Evolutionary conservation across 768 basidiomycete species (phyloP), one percentile per base, ranked within the genome.

Genomic region (Nidularia pulvinata): DNA sequence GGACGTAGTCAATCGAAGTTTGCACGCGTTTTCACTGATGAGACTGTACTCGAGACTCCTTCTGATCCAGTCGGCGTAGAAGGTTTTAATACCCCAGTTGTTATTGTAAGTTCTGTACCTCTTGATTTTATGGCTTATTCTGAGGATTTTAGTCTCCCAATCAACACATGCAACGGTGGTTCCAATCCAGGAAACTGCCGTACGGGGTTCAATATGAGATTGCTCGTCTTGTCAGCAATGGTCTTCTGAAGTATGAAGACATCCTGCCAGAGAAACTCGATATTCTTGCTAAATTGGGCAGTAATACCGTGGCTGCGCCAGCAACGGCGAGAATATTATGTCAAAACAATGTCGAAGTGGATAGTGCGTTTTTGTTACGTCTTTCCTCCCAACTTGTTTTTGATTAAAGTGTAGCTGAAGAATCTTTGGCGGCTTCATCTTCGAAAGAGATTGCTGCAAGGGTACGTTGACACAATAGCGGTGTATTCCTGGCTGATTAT

Each of bases 141-240:
- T 19, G 71, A 72, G 36, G 73, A 77, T 39, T 39, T 10, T 39
- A 39, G 37, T 39, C 37, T 10, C 37, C 37, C 10, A 10, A 10
- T 39, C 10, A 10, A 10, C 37, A 39, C 16, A 10, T 67, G 9
- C 66, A 69, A 52, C 37, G 49, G 6, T 47, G 54, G 25, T 63
- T 77, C 46, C 59, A 71, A n/a, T 32, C 45, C 6, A 59, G 62
- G 35, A 61, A 63, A 1, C 54, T 81, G 4, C 68, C 73, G 2
- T 78, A 72, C 53, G 79, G 81, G 7, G 77, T 75, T 1, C 83
- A 80, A 51, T 85, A 78, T 66, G 81, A 84, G 58, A 72, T 85
- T 25, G 79, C 76, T 0, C 74, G 81, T 1, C 65, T 74, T 16
- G 63, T 79, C 45, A 69, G 69, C 22, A 58, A 57, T 1, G 61